phyloP scores from a whole-genome alignment of 352 stramenopile genomes.

The Phytophthora pini region DNA sequence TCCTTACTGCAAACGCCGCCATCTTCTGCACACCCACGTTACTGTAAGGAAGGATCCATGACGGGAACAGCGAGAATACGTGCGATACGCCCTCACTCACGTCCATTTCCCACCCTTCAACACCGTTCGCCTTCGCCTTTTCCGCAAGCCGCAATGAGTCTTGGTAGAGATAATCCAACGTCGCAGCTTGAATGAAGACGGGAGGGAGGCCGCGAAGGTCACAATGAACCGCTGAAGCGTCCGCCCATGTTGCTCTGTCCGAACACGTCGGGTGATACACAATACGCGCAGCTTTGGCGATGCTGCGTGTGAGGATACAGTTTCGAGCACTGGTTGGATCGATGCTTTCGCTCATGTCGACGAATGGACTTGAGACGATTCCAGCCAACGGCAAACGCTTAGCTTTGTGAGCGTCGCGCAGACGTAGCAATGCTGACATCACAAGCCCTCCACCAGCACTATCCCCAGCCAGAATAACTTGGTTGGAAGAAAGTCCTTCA shows the following conservation, averaged over 20 bases:
- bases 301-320: slow-evolving; percentile 40
- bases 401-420: slow-evolving; percentile 26
- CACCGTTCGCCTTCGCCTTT: slow-evolving; percentile 39
- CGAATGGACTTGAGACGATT: slow-evolving; percentile 33
- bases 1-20: slow-evolving; percentile 37
- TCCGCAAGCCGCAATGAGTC: slow-evolving; percentile 29
- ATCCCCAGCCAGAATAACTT: slow-evolving; percentile 51
- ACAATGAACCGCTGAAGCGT: slow-evolving; percentile 50
- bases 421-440: slow-evolving; percentile 45
- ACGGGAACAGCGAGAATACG: slow-evolving; percentile 43
- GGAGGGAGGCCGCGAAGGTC: slow-evolving; percentile 41
- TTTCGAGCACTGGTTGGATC: slow-evolving; percentile 12
- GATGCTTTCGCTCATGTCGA: slow-evolving; percentile 22
- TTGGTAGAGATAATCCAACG: slow-evolving; percentile 41
- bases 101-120: slow-evolving; percentile 45
- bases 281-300: slow-evolving; percentile 24
- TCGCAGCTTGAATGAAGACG: slow-evolving; percentile 44
- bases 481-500: slow-evolving; percentile 25
- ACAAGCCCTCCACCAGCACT: slow-evolving; percentile 47
- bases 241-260: slow-evolving; percentile 29
- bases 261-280: slow-evolving; percentile 28
- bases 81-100: slow-evolving; percentile 46
- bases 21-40: slow-evolving; percentile 37
- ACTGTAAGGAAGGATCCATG: slow-evolving; percentile 41
- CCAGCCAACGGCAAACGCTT: slow-evolving; percentile 32